These are phyloP conservation scores for Penicillium brevicompactum DNA, from an alignment of 2,329 filamentous ascomycete species.

Conservation along the genomic window DNA sequence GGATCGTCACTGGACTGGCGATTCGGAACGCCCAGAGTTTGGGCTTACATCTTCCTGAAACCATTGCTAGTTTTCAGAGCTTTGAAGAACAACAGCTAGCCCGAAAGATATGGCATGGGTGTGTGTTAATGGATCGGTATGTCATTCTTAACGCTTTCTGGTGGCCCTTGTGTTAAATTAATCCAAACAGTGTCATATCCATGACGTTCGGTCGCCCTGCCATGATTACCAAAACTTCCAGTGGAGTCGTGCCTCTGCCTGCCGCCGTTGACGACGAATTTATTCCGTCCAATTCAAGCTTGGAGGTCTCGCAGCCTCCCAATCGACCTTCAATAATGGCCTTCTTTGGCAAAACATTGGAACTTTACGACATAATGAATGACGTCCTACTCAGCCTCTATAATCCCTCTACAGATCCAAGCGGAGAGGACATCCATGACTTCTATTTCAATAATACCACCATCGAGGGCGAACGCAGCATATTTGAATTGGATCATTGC, in stretches of 20 bases:
- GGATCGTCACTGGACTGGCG: constrained; percentile 52
- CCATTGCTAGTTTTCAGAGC: constrained; percentile 28
- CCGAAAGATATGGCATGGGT: constrained; percentile 39
- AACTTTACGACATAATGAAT: constrained; percentile 40
- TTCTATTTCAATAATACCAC: constrained; percentile 29
- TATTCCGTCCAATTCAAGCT: constrained; percentile 15
- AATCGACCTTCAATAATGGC: constrained; percentile 32
- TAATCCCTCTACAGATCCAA: constrained; percentile 28
- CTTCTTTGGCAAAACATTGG: constrained; percentile 36
- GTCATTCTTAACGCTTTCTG: neutral
- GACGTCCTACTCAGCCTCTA: constrained; percentile 36
- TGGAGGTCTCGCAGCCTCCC: constrained; percentile 22
- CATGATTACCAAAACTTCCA: constrained; percentile 36
- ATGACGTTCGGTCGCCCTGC: constrained; percentile 42
- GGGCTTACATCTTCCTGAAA: constrained; percentile 49
- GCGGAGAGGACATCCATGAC: constrained; percentile 28
- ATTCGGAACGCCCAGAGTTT: constrained; percentile 52
- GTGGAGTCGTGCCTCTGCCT: constrained; percentile 32
- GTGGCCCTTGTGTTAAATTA: neutral
- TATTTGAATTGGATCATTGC: constrained; percentile 38
- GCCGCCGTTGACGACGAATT: constrained; percentile 36
- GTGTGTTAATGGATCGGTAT: constrained; percentile 41
- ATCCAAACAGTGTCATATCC: constrained; percentile 32
- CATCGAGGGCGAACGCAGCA: constrained; percentile 28
- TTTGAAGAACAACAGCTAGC: constrained; percentile 33